Base-by-base conservation (phyloP, 495 filamentous ascomycete species). In the Xylaria scruposa region DNA sequence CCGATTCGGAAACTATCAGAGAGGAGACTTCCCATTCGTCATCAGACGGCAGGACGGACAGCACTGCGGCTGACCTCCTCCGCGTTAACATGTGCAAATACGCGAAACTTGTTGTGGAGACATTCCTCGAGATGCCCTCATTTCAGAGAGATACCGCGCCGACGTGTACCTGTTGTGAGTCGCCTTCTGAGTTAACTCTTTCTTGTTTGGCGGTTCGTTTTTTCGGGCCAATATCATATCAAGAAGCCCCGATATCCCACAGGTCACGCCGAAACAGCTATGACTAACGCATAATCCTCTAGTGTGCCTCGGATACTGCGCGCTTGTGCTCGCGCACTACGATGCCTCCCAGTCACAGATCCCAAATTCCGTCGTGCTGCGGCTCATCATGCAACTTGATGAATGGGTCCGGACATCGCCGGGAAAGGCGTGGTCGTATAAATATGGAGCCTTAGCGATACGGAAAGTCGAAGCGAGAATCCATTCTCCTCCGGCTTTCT, bases 271-370 rank as follows among this genome's bases (percentile, higher is more conserved):
- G 12, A 29, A 56, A 56, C 15, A 31, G 26, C 13, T 5, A 17
- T 8, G 15, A 56, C n/a, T 60, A 12, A 60, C n/a, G n/a, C 24
- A 10, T 4, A 60, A 40, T 21, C 1, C 9, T 60, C 31, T 21
- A 60, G 58, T 78, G 7, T 77, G 73, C 21, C 76, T 78, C 47
- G 77, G 77, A 3, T 78, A 78, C 46, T 78, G 77, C 38, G 77
- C 77, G 13, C 63, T 78, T 24, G 67, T 77, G 26, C 70, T 78
- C 17, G 75, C 77, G 24, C 77, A 78, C 56, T 75, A 78, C 21
- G 75, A 78, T 40, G 69, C 74, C 9, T 73, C 75, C 19, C 75
- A 77, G 40, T 78, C 77, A 17, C 76, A 72, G 31, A 68, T 78
- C 10, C 70, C 77, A 0, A 70, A 74, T 36, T 70, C 72, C n/a